Base-by-base conservation (phyloP, 805 yeast species). In the Kregervanrija pseudodelftensis region DNA sequence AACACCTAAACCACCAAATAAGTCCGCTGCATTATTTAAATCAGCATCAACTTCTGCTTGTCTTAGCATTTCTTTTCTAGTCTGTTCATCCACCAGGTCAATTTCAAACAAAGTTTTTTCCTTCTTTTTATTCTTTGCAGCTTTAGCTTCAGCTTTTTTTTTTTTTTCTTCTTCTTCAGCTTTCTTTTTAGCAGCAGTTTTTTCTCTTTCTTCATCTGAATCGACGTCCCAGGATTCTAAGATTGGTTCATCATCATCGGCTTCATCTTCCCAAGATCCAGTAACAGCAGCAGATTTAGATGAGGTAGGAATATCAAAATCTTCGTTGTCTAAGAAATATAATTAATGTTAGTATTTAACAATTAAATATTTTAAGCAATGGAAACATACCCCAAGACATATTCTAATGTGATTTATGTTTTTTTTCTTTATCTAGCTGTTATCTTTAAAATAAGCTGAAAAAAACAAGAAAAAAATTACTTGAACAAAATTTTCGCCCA, bases 141-240 rank as follows among this genome's bases (percentile, higher is more conserved):
- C 69, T 54, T 67, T 65, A n/a, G 64, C 61, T 43, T 64, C 63
- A 39, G 61, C 64, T 44, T 61, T 59, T 52, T 57, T 58, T 44
- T 55, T 56, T 12, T 50, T 50, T 11, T 57, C 42, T 7, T 39
- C 51, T 11, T 37, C 36, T 35, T 43, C 39, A 15, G 32, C 45
- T 15, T 41, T 41, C 52, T 36, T 57, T 53, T 48, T 46, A n/a
- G 48, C 47, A 2, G 64, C 58, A 37, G 52, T 59, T 55, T 59
- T 60, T 44, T 41, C 55, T 37, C 41, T 54, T 43, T 68, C 73
- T 56, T 82, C 93, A 52, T 83, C 95, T 43, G 82, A 75, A 47
- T 80, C 85, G 16, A 73, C 81, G 55, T 91, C 98, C 97, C 97
- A 91, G 11, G 95, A 85, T 49, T 79, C 97, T 41, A 84, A 64